phyloP scores from a whole-genome alignment of 148 eudicot species.

The Chenopodium berlandieri region DNA sequence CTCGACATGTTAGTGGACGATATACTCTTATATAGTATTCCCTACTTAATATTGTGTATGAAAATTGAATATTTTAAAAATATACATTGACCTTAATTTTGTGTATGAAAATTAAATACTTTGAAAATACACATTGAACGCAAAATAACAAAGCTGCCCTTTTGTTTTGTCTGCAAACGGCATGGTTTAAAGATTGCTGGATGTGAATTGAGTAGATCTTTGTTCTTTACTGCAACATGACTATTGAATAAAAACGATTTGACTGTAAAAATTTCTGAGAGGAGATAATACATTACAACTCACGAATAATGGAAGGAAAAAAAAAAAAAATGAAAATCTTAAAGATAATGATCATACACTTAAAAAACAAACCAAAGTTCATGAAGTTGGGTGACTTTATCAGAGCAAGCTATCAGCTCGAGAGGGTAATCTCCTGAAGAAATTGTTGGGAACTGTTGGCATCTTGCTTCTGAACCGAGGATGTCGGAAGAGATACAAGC shows the following conservation, averaged over 20 bases:
- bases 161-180: no score
- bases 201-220: no score
- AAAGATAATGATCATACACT: not conserved
- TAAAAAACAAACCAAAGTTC: not conserved
- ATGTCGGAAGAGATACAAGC: slow-evolving; percentile 31
- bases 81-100: no score
- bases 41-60: no score
- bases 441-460: slow-evolving; percentile 43
- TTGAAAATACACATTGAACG: no score
- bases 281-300: not conserved
- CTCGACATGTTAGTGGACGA: no score
- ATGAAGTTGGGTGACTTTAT: not conserved
- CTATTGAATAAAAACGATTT: not conserved
- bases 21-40: no score
- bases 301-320: not conserved
- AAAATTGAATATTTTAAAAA: no score
- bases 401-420: slow-evolving; percentile 40
- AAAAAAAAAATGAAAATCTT: not conserved
- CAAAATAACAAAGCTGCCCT: no score
- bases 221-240: not conserved
- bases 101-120: no score
- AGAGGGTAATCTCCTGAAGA: slow-evolving; percentile 42
- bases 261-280: not conserved
- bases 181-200: no score
- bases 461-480: slow-evolving; percentile 49